Evolutionary conservation across 2,329 filamentous ascomycete species (phyloP), one percentile per base, ranked within the genome.

Genomic region (Beauveria pseudobassiana): DNA sequence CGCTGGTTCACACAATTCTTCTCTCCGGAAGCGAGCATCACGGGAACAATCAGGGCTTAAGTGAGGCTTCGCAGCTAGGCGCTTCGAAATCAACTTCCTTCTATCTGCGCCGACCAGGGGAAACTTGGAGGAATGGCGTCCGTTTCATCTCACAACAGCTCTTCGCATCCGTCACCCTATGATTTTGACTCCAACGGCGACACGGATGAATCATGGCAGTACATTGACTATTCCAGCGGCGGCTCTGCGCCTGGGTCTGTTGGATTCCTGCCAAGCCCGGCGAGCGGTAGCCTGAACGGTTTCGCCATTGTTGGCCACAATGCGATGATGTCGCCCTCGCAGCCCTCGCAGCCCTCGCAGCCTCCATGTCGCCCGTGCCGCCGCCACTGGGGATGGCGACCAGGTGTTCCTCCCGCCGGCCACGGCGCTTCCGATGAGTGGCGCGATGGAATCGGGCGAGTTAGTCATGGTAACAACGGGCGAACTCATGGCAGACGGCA

Each of bases 261-360:
- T 10, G 77, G 74, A 20, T 79, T 82, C 63, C 71, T 80, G 20
- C 76, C 78, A 28, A 82, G 82, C 64, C 81, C 82, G 5, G 77
- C 76, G 12, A 81, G 76, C 65, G 76, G 77, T 16, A 83, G 81
- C 63, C 69, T 84, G 65, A 77, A 75, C 43, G 81, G 81, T 24
- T 84, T 78, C 70, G 75, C 74, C 14, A 70, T 83, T 49, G 70
- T 83, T 52, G 74, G 76, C 34, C 75, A 76, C 64, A 24, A 43
- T 38, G 20, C 56, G 18, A 66, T 69, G 18, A 70, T 68, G 28
- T 69, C 66, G 42, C 66, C 66, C 38, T 73, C 71, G 18, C 70
- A 70, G 42, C 66, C 66, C 38, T 73, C 71, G 18, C 70, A 70
- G 48, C 67, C 67, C 30, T n/a, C n/a, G n/a, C n/a, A n/a, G n/a